phyloP scores from a whole-genome alignment of 192 early-diverging fungal genomes.

The Gamsiella multidivaricata region DNA sequence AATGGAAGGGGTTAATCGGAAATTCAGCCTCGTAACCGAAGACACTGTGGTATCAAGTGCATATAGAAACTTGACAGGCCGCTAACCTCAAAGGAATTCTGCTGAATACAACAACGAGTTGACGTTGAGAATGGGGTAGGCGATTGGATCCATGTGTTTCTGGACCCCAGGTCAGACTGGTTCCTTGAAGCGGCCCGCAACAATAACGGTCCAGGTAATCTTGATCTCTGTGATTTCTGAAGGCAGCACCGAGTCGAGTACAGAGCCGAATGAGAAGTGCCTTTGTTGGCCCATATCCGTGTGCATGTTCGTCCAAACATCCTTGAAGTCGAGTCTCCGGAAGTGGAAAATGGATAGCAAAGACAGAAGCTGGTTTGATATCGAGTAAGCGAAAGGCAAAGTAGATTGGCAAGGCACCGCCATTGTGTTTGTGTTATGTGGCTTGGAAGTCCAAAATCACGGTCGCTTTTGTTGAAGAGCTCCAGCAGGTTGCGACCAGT shows the following conservation, averaged over 20 bases:
- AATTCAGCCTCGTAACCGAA: too few species aligned
- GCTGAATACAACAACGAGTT: slow-evolving; percentile 12
- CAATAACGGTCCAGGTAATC: background rate
- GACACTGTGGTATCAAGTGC: too few species aligned
- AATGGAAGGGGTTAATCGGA: slow-evolving; percentile 2
- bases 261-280: background rate
- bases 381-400: background rate
- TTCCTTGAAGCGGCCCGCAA: background rate
- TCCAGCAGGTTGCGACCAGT: background rate
- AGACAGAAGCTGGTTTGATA: background rate
- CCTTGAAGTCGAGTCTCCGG: background rate
- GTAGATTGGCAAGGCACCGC: background rate
- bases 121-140: background rate
- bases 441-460: background rate
- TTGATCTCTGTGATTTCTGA: background rate
- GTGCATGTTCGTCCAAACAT: slow-evolving; percentile 23
- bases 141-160: background rate
- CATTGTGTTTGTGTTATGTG: background rate
- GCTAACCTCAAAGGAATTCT: slow-evolving; percentile 37
- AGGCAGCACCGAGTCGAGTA: background rate
- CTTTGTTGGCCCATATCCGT: slow-evolving; percentile 17
- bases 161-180: background rate
- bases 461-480: background rate
- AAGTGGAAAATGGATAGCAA: background rate
- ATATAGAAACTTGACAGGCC: background rate